These are phyloP conservation scores for Scleromitrula shiraiana DNA, from an alignment of 2,329 filamentous ascomycete species.

Conservation along the genomic window DNA sequence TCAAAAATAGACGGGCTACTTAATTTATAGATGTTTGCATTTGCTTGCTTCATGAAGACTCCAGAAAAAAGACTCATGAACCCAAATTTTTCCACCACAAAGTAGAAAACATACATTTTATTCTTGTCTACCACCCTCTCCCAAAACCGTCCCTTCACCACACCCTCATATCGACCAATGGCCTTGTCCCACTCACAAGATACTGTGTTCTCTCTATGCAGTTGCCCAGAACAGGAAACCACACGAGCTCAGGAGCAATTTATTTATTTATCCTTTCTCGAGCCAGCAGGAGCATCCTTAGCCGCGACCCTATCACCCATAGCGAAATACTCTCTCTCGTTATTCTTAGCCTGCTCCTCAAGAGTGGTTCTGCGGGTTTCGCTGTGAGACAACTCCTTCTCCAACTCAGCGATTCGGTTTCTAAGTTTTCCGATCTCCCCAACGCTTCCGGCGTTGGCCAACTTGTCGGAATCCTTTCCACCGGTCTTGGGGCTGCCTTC, in stretches of 20 bases:
- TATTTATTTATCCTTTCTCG: not conserved
- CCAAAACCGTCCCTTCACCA: too few species aligned
- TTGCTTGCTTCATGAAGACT: not conserved
- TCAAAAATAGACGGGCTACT: too few species aligned
- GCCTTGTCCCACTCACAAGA: not conserved
- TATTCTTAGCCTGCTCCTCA: not conserved
- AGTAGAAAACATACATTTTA: not conserved
- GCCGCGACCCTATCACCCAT: too few species aligned
- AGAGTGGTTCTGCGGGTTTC: slow-evolving; percentile 65
- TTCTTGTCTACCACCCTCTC: not conserved
- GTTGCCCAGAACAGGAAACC: too few species aligned
- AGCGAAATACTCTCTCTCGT: not conserved
- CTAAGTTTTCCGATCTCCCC: slow-evolving; percentile 66
- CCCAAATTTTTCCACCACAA: not conserved
- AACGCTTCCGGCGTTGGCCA: slow-evolving; percentile 63
- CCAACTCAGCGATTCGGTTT: slow-evolving; percentile 62
- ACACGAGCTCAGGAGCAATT: too few species aligned
- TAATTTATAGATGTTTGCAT: too few species aligned
- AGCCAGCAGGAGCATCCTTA: too few species aligned
- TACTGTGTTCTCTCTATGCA: too few species aligned
- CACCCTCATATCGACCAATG: not conserved
- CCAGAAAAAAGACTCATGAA: not conserved
- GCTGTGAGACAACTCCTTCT: slow-evolving; percentile 77
- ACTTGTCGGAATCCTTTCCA: slow-evolving; percentile 62
- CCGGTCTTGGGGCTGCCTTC: slow-evolving; percentile 57